A percentile compares a stretch with the other conserved stretches of the same genome.
Evolutionary conservation across 495 filamentous ascomycete genomes (phyloP).

Genomic region (Talaromyces proteolyticus): DNA sequence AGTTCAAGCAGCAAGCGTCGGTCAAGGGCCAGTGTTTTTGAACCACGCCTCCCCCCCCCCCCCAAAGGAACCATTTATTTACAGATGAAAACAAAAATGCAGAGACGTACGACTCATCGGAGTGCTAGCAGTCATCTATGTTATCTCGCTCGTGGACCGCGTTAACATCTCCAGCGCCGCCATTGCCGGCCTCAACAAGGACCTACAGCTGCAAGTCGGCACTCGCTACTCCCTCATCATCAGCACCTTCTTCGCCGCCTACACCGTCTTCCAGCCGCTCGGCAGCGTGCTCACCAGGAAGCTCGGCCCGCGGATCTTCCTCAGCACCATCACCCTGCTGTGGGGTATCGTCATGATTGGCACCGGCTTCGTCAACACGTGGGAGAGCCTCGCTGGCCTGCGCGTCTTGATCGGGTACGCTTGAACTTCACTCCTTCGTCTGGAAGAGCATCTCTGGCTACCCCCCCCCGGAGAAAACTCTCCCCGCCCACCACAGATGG

Average conservation of each 20-base stretch:
- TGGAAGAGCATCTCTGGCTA: neutral
- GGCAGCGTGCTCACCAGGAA: slow-evolving; percentile 43
- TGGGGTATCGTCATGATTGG: slow-evolving; percentile 42
- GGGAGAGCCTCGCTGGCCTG: neutral
- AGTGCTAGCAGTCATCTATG: slow-evolving; percentile 26
- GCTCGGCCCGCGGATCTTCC: slow-evolving; percentile 47
- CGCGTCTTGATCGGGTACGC: neutral
- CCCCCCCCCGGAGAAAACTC: neutral
- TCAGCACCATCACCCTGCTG: slow-evolving; percentile 38
- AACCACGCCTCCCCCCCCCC: too few relatives aligned
- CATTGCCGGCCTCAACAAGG: slow-evolving; percentile 49
- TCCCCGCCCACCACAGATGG: neutral
- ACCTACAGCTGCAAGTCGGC: slow-evolving; percentile 31
- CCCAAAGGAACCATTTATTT: neutral
- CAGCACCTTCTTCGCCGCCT: slow-evolving; percentile 52
- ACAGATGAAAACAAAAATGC: neutral
- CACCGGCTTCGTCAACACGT: neutral
- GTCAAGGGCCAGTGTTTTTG: neutral
- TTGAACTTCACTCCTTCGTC: neutral
- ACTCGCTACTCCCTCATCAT: slow-evolving; percentile 37
- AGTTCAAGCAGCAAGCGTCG: neutral
- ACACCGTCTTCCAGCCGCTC: slow-evolving; percentile 51
- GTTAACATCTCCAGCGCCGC: slow-evolving; percentile 51
- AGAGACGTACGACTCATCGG: neutral
- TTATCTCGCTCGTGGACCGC: slow-evolving; percentile 52